Evolutionary conservation across 495 filamentous ascomycete genomes (phyloP).

Genomic region (Neurospora sp.): DNA sequence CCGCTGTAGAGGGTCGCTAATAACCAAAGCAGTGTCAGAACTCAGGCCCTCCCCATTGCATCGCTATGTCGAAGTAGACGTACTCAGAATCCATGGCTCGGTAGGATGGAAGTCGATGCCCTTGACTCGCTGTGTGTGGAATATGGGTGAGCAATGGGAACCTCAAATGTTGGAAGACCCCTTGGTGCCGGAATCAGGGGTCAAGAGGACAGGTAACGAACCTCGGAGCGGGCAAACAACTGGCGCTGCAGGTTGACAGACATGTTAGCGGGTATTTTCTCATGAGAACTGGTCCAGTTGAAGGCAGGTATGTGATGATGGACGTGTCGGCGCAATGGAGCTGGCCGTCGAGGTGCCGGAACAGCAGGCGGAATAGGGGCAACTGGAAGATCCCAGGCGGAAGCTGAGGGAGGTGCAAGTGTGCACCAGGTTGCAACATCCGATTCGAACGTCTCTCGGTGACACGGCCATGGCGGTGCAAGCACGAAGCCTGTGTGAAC

Average conservation of each 20-base stretch:
- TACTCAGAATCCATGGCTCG: slow-evolving; percentile 89
- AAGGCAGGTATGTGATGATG: neutral
- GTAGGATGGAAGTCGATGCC: slow-evolving; percentile 96
- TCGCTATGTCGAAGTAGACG: neutral
- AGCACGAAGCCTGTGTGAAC: slow-evolving; percentile 19
- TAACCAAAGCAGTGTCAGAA: slow-evolving; percentile 2
- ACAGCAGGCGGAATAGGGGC: neutral
- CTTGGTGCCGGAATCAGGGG: slow-evolving; percentile 33
- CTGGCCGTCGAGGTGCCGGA: neutral
- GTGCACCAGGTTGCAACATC: slow-evolving; percentile 4
- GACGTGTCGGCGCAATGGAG: slow-evolving; percentile 4
- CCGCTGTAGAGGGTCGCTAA: slow-evolving; percentile 78
- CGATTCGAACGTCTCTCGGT: slow-evolving; percentile 8
- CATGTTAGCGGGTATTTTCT: slow-evolving; percentile 13
- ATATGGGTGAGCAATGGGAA: slow-evolving; percentile 3
- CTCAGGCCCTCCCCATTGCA: neutral
- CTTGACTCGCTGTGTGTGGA: slow-evolving; percentile 74
- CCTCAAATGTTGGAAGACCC: neutral
- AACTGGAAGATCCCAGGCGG: slow-evolving; percentile 6
- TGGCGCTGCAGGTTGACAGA: slow-evolving; percentile 25
- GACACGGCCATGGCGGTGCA: slow-evolving; percentile 1
- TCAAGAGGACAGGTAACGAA: slow-evolving; percentile 60
- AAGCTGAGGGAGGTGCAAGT: slow-evolving; percentile 3
- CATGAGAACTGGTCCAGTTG: neutral
- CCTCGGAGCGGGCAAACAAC: slow-evolving; percentile 27